These are phyloP conservation scores for Aspergillus biplanus DNA, from an alignment of 495 filamentous ascomycete genomes.

Conservation along the genomic window DNA sequence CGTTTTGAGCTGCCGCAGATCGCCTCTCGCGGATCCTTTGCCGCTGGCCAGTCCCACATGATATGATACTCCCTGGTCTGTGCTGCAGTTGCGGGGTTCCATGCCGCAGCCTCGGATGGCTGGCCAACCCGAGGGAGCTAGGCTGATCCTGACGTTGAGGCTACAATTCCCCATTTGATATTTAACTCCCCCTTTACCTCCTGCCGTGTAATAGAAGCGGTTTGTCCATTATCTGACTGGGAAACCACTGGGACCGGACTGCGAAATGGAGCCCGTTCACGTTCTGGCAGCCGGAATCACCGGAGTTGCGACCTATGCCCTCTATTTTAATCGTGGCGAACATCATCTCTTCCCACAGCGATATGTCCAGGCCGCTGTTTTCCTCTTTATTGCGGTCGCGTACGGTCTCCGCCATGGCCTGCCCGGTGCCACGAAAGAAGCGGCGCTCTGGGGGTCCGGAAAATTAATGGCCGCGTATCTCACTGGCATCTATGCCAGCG, in stretches of 20 bases:
- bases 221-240: too few relatives aligned
- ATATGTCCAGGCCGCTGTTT: not conserved
- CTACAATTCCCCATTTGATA: not conserved
- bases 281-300: not conserved
- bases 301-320: not conserved
- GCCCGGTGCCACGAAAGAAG: not conserved
- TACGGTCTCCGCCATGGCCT: not conserved
- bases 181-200: too few relatives aligned
- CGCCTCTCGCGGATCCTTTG: too few relatives aligned
- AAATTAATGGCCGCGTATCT: not conserved
- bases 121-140: not conserved
- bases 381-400: not conserved
- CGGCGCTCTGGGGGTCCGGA: not conserved
- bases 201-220: too few relatives aligned
- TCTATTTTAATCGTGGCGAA: slow-evolving; percentile 14
- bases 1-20: too few relatives aligned
- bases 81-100: not conserved
- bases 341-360: slow-evolving; percentile 5
- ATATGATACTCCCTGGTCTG: too few relatives aligned
- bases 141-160: not conserved
- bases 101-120: not conserved
- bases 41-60: too few relatives aligned
- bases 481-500: not conserved
- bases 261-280: not conserved
- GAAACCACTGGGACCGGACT: too few relatives aligned